Percentiles rank a stretch among this genome's conserved stretches.
Conservation (phyloP, 1,284 basidiomycete species). For the Cryptococcus wingfieldii region DNA sequence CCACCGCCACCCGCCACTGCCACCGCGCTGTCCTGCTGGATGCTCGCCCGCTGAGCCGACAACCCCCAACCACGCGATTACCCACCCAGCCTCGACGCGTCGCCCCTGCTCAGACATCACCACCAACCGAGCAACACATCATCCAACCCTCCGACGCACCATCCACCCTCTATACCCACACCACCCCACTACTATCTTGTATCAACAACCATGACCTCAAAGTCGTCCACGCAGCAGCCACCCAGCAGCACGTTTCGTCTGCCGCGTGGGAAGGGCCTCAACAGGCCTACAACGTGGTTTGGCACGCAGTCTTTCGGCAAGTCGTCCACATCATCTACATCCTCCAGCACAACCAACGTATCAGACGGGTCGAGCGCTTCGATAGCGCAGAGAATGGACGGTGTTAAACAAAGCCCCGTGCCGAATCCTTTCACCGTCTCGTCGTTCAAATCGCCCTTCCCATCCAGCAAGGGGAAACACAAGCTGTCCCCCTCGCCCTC, state of each 20-base stretch:
- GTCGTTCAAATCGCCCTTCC: conserved; percentile 27
- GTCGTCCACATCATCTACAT: conserved; percentile 9
- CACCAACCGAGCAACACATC: background rate
- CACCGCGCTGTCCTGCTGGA: background rate
- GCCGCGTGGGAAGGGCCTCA: conserved; percentile 18
- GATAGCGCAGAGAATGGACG: background rate
- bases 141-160: background rate
- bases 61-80: background rate
- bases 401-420: conserved; percentile 8
- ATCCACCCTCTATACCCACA: background rate
- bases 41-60: background rate
- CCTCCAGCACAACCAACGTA: conserved; percentile 9
- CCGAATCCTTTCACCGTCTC: conserved; percentile 17
- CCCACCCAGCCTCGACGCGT: background rate
- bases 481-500: conserved; percentile 43
- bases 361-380: conserved; percentile 1
- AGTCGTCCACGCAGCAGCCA: conserved; percentile 5
- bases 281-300: conserved; percentile 29
- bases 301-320: conserved; percentile 12
- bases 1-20: too few relatives aligned
- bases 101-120: background rate
- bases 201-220: background rate
- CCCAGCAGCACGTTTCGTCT: conserved; percentile 12
- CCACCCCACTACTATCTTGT: too few relatives aligned
- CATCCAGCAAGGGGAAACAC: conserved; percentile 38